Evolutionary conservation across 179 eudicot genomes (phyloP).

Genomic region (Patellifolia procumbens): DNA sequence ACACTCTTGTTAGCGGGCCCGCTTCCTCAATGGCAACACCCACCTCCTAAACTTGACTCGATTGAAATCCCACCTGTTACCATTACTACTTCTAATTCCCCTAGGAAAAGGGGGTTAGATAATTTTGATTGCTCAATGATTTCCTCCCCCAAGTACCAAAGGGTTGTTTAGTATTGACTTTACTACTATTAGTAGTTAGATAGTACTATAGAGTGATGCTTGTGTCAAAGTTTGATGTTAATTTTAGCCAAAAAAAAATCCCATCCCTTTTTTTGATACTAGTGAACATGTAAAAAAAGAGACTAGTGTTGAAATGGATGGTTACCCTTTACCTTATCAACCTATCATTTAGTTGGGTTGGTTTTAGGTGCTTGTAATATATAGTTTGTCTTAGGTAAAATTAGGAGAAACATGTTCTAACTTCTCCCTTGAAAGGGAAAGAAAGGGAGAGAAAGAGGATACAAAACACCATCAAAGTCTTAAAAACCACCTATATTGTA

Average conservation of each 20-base stretch:
- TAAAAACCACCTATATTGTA: conserved; percentile 33
- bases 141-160: conserved; percentile 59
- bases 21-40: conserved; percentile 96
- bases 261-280: conserved; percentile 35
- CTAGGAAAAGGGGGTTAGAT: conserved; percentile 51
- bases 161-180: conserved; percentile 46
- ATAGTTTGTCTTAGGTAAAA: conserved; percentile 43
- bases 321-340: conserved; percentile 38
- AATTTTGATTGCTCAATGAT: conserved; percentile 38
- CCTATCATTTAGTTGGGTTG: conserved; percentile 40
- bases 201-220: conserved; percentile 16
- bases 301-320: conserved; percentile 43
- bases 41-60: conserved; percentile 81
- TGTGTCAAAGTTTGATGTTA: conserved; percentile 36
- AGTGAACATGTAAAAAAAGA: conserved; percentile 39
- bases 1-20: conserved; percentile 88
- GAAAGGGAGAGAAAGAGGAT: conserved; percentile 33
- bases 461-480: conserved; percentile 34
- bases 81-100: conserved; percentile 39
- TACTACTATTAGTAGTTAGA: conserved; percentile 23
- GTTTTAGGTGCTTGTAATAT: conserved; percentile 41
- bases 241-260: conserved; percentile 23
- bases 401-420: conserved; percentile 42
- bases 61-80: conserved; percentile 76
- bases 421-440: conserved; percentile 49